These are phyloP conservation scores for Paramecium primaurelia DNA, from an alignment of 73 alveolate species.

Conservation along the genomic window DNA sequence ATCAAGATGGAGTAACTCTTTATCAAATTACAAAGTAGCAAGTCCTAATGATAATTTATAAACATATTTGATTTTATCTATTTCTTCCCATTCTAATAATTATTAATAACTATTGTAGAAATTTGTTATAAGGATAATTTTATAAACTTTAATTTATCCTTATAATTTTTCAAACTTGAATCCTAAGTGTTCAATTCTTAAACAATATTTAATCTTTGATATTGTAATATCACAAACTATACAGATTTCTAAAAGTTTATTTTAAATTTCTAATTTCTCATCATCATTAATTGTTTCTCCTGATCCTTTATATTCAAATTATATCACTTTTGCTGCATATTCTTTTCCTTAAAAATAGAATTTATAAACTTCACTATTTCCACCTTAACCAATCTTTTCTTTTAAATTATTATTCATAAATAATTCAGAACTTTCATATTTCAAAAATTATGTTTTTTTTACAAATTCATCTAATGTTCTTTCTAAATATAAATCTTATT, in stretches of 20 bases:
- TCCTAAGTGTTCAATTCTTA: neutral
- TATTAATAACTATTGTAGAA: neutral
- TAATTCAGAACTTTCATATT: neutral
- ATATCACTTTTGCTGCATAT: neutral
- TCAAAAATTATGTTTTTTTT: neutral
- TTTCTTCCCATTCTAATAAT: neutral
- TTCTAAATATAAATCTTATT: neutral
- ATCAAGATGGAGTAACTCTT: neutral
- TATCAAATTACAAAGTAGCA: neutral
- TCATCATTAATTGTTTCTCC: neutral
- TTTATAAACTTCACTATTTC: neutral
- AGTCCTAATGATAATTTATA: neutral
- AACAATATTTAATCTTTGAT: neutral
- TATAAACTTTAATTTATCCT: neutral
- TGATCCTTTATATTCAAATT: neutral
- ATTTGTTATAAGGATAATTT: neutral
- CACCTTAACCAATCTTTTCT: neutral
- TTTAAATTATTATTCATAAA: neutral
- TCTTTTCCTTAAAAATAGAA: neutral
- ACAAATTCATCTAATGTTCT: neutral
- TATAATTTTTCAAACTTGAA: neutral
- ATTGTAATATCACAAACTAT: neutral
- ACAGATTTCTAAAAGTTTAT: neutral
- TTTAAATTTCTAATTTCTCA: neutral
- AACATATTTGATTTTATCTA: neutral